Evolutionary conservation across 1,139 yeast genomes (phyloP), one percentile per base, ranked within the genome.

Genomic region (Candida neerlandica): DNA sequence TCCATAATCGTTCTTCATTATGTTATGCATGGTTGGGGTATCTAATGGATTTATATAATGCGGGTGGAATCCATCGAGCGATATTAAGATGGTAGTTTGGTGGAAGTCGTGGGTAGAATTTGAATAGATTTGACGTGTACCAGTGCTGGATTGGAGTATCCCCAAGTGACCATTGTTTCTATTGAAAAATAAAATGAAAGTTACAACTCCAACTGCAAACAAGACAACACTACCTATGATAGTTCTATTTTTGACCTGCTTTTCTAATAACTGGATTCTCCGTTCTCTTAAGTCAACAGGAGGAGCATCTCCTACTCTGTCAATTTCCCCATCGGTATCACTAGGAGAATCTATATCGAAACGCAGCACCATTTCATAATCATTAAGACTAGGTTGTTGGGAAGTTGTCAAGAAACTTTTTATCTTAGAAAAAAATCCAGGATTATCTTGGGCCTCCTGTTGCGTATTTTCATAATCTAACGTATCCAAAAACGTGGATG

Each of bases 21-120:
- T 67, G 14, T 74, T 67, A 60, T 87, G 86, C 63, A 92, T 62
- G 38, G 82, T 72, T 0, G 98, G 97, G 0, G 97, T 91, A 39
- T 77, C 61, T 18, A 75, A 71, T 5, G 78, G 63, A 23, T 84
- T 83, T n/a, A 91, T 81, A 62, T 89, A 89, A 61, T 89, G 95
- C 9, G 97, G 97, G 63, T 91, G 96, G 67, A 91, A 88, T 11
- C 97, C 97, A 63, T 89, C 97, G 39, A 91, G 66, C 0, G 96
- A 89, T 1, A 91, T 72, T 47, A 90, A 65, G 1, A 91, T 68
- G 0, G 97, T 91, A 3, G 96, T 84, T 18, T 95, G 89, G 57
- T 84, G 74, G 66, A 85, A 90, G 1, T 71, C 70, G 54, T 84
- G 85, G 0, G 97, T 89, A 2, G 94, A 89, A 63, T 91, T 91